Conservation (phyloP, 208 protist species). For the Sergeia podlipaevii region DNA sequence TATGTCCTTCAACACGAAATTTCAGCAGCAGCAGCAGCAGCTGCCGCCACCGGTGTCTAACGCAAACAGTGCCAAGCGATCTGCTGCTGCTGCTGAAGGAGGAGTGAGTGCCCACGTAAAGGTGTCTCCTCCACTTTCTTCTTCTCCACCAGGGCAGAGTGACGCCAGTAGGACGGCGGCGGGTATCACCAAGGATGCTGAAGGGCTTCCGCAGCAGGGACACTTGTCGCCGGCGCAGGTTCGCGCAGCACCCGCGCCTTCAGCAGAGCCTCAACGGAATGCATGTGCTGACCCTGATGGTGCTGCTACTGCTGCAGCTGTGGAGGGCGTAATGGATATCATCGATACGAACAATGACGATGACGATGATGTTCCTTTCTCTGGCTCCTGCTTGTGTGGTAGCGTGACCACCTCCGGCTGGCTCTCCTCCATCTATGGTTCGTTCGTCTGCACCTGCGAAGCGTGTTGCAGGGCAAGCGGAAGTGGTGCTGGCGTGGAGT, state of each 20-base stretch:
- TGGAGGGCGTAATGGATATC: not conserved
- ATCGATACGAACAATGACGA: not conserved
- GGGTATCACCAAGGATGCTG: not conserved
- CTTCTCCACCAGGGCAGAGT: not conserved
- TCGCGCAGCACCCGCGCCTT: not conserved
- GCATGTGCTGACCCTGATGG: no score
- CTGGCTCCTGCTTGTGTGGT: constrained; percentile 57
- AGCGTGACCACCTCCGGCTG: constrained; percentile 17
- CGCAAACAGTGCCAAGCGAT: not conserved
- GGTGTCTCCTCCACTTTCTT: not conserved
- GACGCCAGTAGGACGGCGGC: not conserved
- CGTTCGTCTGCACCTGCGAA: constrained; percentile 65
- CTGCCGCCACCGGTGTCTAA: not conserved
- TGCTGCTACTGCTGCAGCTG: constrained; percentile 2
- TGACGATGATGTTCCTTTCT: constrained; percentile 26
- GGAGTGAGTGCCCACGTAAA: not conserved
- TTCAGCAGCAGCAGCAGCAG: constrained; percentile 4
- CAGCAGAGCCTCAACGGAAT: not conserved
- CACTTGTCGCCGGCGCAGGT: not conserved
- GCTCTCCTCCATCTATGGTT: constrained; percentile 71
- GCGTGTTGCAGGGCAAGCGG: constrained; percentile 43
- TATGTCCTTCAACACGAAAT: not conserved
- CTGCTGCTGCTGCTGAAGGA: not conserved
- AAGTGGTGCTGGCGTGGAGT: constrained; percentile 51
- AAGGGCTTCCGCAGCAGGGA: not conserved